Base-by-base conservation (phyloP, 2,329 filamentous ascomycete species). In the Penicillium digitatum region DNA sequence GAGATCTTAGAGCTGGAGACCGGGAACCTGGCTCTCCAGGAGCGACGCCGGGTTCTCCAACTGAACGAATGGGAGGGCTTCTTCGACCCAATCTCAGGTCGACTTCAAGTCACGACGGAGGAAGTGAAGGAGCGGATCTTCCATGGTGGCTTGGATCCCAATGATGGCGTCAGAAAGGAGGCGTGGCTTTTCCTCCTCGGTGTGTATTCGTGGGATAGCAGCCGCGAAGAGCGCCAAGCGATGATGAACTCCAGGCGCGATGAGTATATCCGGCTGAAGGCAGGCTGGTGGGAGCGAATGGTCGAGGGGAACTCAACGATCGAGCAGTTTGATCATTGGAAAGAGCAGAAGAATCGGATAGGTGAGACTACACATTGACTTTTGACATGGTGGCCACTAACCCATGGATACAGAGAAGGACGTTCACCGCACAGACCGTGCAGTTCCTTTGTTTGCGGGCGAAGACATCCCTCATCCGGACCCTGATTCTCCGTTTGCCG, bases 61-160 rank as follows among this genome's bases (percentile, higher is more conserved):
- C 69, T 93, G 58, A 82, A 88, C 60, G 94, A 99, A 72, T 99
- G 94, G 94, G 85, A 87, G n/a, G 82, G 79, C 0, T 97, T 90
- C 70, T 97, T 99, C 65, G 90, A 97, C 63, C 74, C 81, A 2
- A 78, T 77, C 3, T 88, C 85, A 0, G 94, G 94, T 0, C 81
- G 86, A 40, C 75, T 99, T 2, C 83, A 87, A 3, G 77, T 95
- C 43, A 97, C 92, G 0, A 80, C 87, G 3, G 90, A 96, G 62
- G 94, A 99, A 70, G 91, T 95, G 61, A 99, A 97, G 72, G 93
- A 97, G 69, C 84, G 94, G n/a, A 84, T 99, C 53, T 99, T 97
- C 71, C 94, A 97, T 68, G 94, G 94, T 27, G 94, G 94, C 0
- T 78, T 99, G 0, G 87, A 95, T 68, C 77, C 89, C 0, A 88